These are phyloP conservation scores for Balamuthia mandrillaris DNA, from an alignment of 208 protist species.

Conservation along the genomic window DNA sequence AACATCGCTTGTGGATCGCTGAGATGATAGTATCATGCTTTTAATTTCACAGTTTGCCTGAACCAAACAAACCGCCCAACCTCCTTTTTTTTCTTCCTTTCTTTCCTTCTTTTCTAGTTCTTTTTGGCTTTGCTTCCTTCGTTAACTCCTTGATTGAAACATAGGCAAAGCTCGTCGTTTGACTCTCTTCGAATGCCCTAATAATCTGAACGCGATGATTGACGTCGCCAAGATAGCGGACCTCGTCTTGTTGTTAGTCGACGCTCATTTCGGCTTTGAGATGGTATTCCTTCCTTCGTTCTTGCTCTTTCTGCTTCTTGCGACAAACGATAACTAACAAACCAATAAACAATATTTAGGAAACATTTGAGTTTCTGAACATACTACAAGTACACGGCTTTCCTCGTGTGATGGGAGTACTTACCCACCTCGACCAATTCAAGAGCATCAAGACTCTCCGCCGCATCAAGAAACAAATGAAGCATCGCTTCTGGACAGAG, in stretches of 20 bases:
- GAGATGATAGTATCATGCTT: slow-evolving; percentile 6
- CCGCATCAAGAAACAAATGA: slow-evolving; percentile 96
- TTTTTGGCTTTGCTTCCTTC: not conserved
- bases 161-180: slow-evolving; percentile 82
- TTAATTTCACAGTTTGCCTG: slow-evolving; percentile 32
- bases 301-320: too few relatives aligned
- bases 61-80: too few relatives aligned
- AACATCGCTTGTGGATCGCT: not conserved
- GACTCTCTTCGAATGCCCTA: slow-evolving; percentile 97
- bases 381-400: slow-evolving; percentile 97
- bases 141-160: not conserved
- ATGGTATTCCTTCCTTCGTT: slow-evolving; percentile 76
- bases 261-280: slow-evolving; percentile 97
- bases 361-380: slow-evolving; percentile 99
- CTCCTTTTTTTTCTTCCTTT: not conserved
- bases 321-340: too few relatives aligned
- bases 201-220: slow-evolving; percentile 96
- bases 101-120: not conserved
- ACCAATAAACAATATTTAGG: too few relatives aligned
- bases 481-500: slow-evolving; percentile 89
- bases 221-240: slow-evolving; percentile 97
- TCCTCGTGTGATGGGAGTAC: slow-evolving; percentile 95
- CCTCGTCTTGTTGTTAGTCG: slow-evolving; percentile 94
- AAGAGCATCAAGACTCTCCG: slow-evolving; percentile 78
- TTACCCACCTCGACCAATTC: slow-evolving; percentile 97